Evolutionary conservation across 2,329 filamentous ascomycete species (phyloP).

Genomic region (Sporothrix pallida): DNA sequence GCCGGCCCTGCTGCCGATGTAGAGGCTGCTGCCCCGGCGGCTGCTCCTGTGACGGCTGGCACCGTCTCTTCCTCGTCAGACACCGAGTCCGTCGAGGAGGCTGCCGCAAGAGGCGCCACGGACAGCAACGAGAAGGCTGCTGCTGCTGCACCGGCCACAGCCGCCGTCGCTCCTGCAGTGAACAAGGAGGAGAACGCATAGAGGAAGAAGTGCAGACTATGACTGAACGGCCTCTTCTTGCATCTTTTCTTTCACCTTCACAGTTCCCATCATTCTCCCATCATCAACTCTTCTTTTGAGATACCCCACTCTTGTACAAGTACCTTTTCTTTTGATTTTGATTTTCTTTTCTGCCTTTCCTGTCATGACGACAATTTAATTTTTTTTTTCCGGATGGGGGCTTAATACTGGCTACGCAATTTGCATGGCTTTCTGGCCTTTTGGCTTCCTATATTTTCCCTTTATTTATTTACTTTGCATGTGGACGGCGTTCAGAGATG

Average conservation of each 20-base stretch:
- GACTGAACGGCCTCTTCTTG: slow-evolving; percentile 1
- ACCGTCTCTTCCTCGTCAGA: neutral
- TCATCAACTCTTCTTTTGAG: neutral
- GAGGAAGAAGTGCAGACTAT: neutral
- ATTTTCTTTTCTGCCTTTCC: neutral
- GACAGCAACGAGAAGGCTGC: slow-evolving; percentile 7
- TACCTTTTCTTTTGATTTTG: neutral
- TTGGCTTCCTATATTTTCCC: neutral
- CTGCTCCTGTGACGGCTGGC: neutral
- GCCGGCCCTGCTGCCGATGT: neutral
- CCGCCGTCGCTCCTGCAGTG: neutral
- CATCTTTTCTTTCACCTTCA: neutral
- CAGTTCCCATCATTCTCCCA: neutral
- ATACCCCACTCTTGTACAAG: slow-evolving; percentile 23
- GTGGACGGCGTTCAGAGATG: neutral
- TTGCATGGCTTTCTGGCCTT: neutral
- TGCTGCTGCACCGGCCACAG: neutral
- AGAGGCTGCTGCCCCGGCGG: neutral
- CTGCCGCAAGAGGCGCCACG: neutral
- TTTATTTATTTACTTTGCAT: too few species aligned
- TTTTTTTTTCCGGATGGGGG: too few species aligned
- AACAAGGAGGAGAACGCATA: neutral
- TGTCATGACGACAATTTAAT: too few species aligned
- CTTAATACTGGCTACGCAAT: neutral
- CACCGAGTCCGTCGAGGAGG: neutral